Evolutionary conservation across 768 basidiomycete genomes (phyloP).

Genomic region (Suillus tomentosus): DNA sequence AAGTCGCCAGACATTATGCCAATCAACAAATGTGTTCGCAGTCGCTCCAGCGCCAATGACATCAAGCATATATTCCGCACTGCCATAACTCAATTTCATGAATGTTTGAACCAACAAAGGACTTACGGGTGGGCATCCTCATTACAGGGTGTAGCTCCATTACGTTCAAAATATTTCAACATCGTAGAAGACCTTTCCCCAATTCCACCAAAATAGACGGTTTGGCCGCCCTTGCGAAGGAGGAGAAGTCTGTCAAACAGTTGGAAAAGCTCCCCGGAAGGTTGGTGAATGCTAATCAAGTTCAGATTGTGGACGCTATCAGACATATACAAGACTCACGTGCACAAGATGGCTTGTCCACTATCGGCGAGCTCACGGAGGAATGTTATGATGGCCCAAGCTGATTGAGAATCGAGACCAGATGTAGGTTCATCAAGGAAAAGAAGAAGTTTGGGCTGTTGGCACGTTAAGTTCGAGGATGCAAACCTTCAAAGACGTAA

Average conservation of each 20-base stretch:
- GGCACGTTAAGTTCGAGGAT: neutral
- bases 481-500: neutral
- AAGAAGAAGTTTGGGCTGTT: constrained; percentile 71
- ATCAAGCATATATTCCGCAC: constrained; percentile 67
- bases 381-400: constrained; percentile 81
- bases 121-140: constrained; percentile 67
- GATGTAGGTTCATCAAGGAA: constrained; percentile 92
- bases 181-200: constrained; percentile 62
- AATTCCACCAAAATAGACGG: constrained; percentile 68
- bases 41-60: constrained; percentile 77
- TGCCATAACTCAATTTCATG: constrained; percentile 47
- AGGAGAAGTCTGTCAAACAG: constrained; percentile 79
- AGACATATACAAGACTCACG: constrained; percentile 42
- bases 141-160: constrained; percentile 65
- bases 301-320: neutral
- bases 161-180: constrained; percentile 75
- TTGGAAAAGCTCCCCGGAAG: constrained; percentile 83
- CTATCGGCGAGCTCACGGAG: constrained; percentile 73
- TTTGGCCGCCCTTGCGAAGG: constrained; percentile 73
- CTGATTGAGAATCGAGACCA: constrained; percentile 84
- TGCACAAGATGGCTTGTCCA: constrained; percentile 92
- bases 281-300: constrained; percentile 49
- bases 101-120: constrained; percentile 50
- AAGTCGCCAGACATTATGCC: constrained; percentile 62
- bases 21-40: constrained; percentile 53